A percentile compares a stretch with the other conserved stretches of the same genome.
Evolutionary conservation across 257 asterid genomes (phyloP).

Genomic region (Misopates orontium): DNA sequence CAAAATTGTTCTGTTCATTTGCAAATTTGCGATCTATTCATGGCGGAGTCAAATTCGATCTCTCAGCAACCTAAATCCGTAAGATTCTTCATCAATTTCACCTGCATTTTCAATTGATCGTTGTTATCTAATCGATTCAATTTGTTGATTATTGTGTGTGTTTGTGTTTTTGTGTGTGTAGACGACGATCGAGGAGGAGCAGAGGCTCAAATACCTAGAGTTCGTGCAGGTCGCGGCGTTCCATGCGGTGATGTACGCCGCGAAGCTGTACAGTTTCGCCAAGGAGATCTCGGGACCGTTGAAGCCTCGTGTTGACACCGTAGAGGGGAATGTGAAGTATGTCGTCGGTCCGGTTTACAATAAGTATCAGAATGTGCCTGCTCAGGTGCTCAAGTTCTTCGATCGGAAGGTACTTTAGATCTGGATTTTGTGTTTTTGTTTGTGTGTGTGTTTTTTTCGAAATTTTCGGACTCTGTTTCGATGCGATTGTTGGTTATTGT

Average conservation of each 20-base stretch:
- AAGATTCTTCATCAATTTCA: background rate
- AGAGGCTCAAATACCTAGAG: slow-evolving; percentile 66
- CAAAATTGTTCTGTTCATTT: background rate
- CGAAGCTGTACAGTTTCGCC: slow-evolving; percentile 64
- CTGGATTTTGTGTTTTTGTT: background rate
- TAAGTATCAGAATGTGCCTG: slow-evolving; percentile 58
- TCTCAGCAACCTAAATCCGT: slow-evolving; percentile 34
- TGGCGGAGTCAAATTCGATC: slow-evolving; percentile 34
- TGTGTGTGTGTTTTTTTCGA: background rate
- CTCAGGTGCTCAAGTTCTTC: slow-evolving; percentile 67
- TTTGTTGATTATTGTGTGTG: background rate
- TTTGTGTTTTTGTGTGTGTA: slow-evolving; percentile 21
- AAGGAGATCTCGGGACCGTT: slow-evolving; percentile 87
- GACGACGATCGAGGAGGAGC: slow-evolving; percentile 55
- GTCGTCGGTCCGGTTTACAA: slow-evolving; percentile 76
- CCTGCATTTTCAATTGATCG: too few relatives aligned
- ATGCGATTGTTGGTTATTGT: too few relatives aligned
- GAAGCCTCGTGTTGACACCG: slow-evolving; percentile 74
- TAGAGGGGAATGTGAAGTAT: slow-evolving; percentile 84
- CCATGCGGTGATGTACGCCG: slow-evolving; percentile 56
- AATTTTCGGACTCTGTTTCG: background rate
- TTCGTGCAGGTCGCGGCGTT: slow-evolving; percentile 68
- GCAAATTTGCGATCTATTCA: background rate
- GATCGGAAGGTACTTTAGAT: slow-evolving; percentile 81
- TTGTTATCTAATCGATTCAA: too few relatives aligned